These are phyloP conservation scores for Prunus mongolica DNA, from an alignment of 306 rosid species.

Conservation along the genomic window DNA sequence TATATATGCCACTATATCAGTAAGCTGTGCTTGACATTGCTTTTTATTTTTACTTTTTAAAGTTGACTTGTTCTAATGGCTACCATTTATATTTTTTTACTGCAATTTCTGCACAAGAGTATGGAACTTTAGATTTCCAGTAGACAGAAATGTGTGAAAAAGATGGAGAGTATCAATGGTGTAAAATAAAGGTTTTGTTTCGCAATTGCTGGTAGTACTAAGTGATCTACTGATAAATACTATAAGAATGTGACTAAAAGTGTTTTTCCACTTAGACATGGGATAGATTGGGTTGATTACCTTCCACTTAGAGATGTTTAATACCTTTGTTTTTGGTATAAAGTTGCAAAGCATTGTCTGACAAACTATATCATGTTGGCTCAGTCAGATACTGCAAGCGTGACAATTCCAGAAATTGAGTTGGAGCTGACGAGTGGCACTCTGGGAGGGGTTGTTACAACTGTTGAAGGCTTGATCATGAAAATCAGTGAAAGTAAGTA, in stretches of 20 bases:
- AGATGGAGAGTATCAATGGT: not conserved
- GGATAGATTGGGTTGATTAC: not conserved
- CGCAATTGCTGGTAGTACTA: not conserved
- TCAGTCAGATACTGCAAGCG: conserved; percentile 59
- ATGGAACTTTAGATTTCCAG: not conserved
- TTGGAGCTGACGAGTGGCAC: conserved; percentile 84
- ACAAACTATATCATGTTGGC: conserved; percentile 12
- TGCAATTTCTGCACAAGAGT: not conserved
- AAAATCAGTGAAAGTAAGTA: conserved; percentile 57
- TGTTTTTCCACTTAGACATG: not conserved
- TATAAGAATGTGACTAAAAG: not conserved
- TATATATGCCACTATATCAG: not conserved
- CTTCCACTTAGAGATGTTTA: not conserved
- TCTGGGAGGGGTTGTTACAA: conserved; percentile 58
- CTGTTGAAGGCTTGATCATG: conserved; percentile 80
- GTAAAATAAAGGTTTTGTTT: not conserved
- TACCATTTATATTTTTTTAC: not conserved
- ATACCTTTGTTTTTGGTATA: not conserved
- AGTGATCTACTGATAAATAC: not conserved
- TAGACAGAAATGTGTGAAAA: not conserved
- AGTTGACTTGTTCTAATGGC: not conserved
- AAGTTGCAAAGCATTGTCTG: conserved; percentile 14
- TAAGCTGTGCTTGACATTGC: not conserved
- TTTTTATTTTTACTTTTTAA: not conserved
- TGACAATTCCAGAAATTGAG: conserved; percentile 61